These are phyloP conservation scores for Acanthamoeba polyphaga DNA, from an alignment of 208 protist genomes.

Conservation along the genomic window DNA sequence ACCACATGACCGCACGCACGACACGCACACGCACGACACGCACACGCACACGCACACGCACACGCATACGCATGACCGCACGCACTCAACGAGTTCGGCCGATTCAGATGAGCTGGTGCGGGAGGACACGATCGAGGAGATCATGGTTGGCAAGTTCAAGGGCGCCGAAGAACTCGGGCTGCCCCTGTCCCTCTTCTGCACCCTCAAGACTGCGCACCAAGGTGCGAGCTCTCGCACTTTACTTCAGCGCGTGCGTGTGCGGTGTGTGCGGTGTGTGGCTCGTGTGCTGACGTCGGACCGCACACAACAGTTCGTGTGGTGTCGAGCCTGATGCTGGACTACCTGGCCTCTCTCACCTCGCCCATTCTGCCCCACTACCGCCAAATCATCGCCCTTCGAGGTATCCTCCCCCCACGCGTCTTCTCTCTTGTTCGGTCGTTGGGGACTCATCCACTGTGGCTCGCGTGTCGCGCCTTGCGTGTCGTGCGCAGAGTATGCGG, in stretches of 20 bases:
- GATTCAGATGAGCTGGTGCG: background rate
- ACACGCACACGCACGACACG: background rate
- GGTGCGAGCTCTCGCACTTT: background rate
- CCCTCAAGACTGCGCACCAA: background rate
- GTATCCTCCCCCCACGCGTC: background rate
- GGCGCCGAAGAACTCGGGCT: background rate
- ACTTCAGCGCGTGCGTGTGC: no score
- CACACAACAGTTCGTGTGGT: background rate
- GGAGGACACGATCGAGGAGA: conserved; percentile 37
- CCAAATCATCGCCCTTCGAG: conserved; percentile 24
- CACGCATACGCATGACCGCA: background rate
- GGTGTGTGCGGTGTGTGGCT: no score
- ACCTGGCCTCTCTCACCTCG: conserved; percentile 24
- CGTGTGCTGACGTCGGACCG: background rate
- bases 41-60: no score
- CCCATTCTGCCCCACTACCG: conserved; percentile 22
- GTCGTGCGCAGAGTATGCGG: background rate
- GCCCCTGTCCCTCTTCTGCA: background rate
- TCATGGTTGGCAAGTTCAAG: background rate
- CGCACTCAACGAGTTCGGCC: background rate
- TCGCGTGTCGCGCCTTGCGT: background rate
- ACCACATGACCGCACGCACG: background rate
- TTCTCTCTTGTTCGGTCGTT: background rate
- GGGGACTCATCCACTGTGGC: no score
- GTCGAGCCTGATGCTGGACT: conserved; percentile 32